These are phyloP conservation scores for Dothideomycetes sp. DNA, from an alignment of 2,329 filamentous ascomycete species.

Conservation along the genomic window DNA sequence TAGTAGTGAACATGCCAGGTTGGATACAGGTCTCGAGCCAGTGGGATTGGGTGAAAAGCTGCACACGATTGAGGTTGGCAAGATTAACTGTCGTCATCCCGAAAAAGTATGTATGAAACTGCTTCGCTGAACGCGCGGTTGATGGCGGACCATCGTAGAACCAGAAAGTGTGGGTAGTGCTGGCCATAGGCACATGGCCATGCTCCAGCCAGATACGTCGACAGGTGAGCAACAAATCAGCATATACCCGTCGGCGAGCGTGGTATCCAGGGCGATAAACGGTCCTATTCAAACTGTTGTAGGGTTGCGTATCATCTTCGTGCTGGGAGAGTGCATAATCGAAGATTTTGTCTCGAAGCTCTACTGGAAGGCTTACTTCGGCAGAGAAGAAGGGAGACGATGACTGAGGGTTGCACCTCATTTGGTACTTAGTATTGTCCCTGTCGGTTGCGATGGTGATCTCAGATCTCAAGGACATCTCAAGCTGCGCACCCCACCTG, in stretches of 20 bases:
- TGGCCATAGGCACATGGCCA: constrained; percentile 17
- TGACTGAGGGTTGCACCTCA: not conserved
- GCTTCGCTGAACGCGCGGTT: constrained; percentile 3
- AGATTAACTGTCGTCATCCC: constrained; percentile 4
- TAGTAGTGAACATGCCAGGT: not conserved
- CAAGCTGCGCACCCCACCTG: no score
- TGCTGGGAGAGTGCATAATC: constrained; percentile 19
- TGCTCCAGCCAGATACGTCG: constrained; percentile 23
- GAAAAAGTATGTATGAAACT: constrained; percentile 1
- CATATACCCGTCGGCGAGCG: constrained; percentile 13
- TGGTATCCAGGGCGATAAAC: constrained; percentile 22
- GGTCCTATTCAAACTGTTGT: constrained; percentile 13
- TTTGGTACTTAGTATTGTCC: not conserved
- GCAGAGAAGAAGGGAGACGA: constrained; percentile 14
- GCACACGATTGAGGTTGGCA: constrained; percentile 12
- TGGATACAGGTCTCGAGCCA: constrained; percentile 14
- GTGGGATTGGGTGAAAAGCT: constrained; percentile 15
- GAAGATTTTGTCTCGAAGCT: constrained; percentile 23
- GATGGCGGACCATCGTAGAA: constrained; percentile 10
- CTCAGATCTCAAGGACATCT: not conserved
- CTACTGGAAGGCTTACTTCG: constrained; percentile 18
- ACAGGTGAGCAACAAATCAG: constrained; percentile 22
- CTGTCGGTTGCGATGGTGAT: not conserved
- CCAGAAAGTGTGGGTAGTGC: constrained; percentile 21
- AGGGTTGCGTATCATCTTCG: constrained; percentile 13